These are phyloP conservation scores for Abrus pulchellus DNA, from an alignment of 306 rosid genomes.

Conservation along the genomic window DNA sequence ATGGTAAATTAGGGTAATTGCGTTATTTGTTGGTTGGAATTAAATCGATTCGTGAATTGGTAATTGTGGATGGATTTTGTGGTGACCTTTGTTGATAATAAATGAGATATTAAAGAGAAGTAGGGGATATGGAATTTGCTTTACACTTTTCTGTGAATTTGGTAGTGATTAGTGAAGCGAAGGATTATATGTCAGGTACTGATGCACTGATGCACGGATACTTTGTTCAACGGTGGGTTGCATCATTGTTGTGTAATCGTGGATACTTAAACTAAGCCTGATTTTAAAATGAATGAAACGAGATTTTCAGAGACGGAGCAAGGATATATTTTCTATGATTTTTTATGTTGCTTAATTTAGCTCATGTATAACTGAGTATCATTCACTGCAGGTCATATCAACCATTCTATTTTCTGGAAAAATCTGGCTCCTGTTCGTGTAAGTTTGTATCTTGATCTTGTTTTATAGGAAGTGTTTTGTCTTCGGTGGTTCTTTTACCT, in stretches of 20 bases:
- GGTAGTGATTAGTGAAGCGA: slow-evolving; percentile 17
- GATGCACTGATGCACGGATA: neutral
- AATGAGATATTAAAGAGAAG: slow-evolving; percentile 8
- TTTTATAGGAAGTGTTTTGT: slow-evolving; percentile 3
- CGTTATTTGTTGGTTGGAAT: neutral
- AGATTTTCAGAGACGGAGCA: slow-evolving; percentile 14
- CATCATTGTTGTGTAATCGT: neutral
- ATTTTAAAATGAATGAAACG: slow-evolving; percentile 30
- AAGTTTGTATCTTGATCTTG: slow-evolving; percentile 48
- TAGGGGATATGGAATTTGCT: slow-evolving; percentile 7
- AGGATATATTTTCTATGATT: neutral
- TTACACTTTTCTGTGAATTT: neutral
- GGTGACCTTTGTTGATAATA: slow-evolving; percentile 13
- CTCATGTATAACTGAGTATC: slow-evolving; percentile 8
- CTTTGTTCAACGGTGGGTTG: neutral
- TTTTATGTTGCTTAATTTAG: slow-evolving; percentile 5
- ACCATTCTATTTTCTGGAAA: slow-evolving; percentile 91
- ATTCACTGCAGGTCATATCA: slow-evolving; percentile 77
- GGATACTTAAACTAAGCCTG: neutral
- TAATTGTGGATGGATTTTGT: slow-evolving; percentile 6
- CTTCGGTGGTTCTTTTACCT: slow-evolving; percentile 19
- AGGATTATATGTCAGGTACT: neutral
- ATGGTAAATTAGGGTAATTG: neutral
- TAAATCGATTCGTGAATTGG: neutral
- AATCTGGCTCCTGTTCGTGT: slow-evolving; percentile 70